Conservation (phyloP, 2,329 filamentous ascomycete species). For the Mycosphaerella sp. region DNA sequence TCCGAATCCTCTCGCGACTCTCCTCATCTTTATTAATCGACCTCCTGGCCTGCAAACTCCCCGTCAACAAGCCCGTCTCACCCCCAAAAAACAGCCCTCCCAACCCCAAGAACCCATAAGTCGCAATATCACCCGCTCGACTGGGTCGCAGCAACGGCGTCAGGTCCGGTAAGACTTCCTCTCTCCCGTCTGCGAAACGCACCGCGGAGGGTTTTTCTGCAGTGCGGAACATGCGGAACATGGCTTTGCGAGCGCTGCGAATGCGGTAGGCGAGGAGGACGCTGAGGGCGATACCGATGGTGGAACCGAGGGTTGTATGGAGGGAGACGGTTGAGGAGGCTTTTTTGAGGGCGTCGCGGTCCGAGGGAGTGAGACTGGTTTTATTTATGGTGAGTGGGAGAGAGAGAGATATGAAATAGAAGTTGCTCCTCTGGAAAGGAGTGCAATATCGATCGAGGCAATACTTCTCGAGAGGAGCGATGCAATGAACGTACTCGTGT, state of each 20-base stretch:
- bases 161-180: slow-evolving; percentile 57
- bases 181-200: slow-evolving; percentile 55
- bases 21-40: slow-evolving; percentile 51
- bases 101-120: slow-evolving; percentile 57
- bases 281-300: slow-evolving; percentile 55
- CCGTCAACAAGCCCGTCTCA: slow-evolving; percentile 55
- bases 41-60: slow-evolving; percentile 50
- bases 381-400: not conserved
- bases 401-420: not conserved
- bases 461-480: not conserved
- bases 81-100: slow-evolving; percentile 60
- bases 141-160: slow-evolving; percentile 53
- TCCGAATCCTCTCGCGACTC: slow-evolving; percentile 53
- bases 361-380: slow-evolving; percentile 46
- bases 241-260: slow-evolving; percentile 49
- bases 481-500: slow-evolving; percentile 41
- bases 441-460: too few species aligned
- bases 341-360: slow-evolving; percentile 52
- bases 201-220: slow-evolving; percentile 57
- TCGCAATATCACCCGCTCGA: slow-evolving; percentile 53
- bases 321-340: slow-evolving; percentile 52
- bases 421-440: too few species aligned
- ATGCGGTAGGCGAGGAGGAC: slow-evolving; percentile 53
- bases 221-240: slow-evolving; percentile 57
- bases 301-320: slow-evolving; percentile 54